Conservation (phyloP, 768 basidiomycete species). For the Pleurotus citrinopileatus region DNA sequence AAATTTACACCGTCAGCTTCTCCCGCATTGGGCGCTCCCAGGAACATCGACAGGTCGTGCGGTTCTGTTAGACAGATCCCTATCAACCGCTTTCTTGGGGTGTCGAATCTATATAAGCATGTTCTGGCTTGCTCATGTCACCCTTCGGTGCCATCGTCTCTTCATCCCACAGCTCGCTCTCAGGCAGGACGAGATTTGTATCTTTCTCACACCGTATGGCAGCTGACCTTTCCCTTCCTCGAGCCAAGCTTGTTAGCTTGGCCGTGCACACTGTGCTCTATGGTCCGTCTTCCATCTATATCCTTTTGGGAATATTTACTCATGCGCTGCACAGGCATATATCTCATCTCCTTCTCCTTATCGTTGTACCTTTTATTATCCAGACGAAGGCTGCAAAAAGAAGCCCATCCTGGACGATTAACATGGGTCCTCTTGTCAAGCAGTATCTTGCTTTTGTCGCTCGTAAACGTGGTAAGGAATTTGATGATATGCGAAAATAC, state of each 20-base stretch:
- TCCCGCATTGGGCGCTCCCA: no score
- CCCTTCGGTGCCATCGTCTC: no score
- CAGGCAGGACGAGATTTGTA: no score
- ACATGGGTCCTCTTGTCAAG: background rate
- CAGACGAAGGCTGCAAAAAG: background rate
- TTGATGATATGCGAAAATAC: background rate
- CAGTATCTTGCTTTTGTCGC: background rate
- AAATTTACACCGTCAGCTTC: no score
- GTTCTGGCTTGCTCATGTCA: no score
- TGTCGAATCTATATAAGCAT: no score
- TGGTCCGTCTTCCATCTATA: background rate
- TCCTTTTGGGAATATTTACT: no score
- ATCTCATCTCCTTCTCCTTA: background rate
- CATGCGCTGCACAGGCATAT: background rate
- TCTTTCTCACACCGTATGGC: background rate
- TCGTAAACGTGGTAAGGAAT: background rate
- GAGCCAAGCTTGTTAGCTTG: background rate
- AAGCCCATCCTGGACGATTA: background rate
- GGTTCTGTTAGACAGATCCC: no score
- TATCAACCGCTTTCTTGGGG: no score
- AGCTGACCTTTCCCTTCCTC: background rate
- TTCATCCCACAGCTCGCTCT: no score
- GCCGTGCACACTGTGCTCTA: background rate
- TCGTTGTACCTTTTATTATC: background rate
- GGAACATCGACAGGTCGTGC: no score